phyloP scores from a whole-genome alignment of 2,329 filamentous ascomycete species.

The Xylariomycetidae sp. region DNA sequence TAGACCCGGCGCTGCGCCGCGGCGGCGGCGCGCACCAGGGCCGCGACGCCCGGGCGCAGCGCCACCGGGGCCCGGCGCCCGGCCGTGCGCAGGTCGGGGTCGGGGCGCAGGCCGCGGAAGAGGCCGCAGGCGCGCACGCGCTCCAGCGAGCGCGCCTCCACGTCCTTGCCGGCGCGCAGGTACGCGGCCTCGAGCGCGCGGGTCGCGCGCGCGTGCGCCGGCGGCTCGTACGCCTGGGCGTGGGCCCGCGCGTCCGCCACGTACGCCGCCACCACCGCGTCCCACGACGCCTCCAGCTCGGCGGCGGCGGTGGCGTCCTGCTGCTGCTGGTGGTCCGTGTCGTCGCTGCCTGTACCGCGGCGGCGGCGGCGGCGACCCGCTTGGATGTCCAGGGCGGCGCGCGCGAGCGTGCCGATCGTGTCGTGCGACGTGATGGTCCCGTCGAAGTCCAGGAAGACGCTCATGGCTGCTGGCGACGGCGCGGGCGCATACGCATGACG shows the following conservation, averaged over 20 bases:
- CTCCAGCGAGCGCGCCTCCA: conserved; percentile 41
- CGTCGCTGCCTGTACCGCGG: conserved; percentile 12
- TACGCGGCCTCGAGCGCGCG: conserved; percentile 16
- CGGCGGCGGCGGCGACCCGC: background rate
- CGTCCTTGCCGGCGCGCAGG: conserved; percentile 34
- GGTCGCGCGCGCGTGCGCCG: conserved; percentile 26
- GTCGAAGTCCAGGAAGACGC: conserved; percentile 52
- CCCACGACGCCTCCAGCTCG: conserved; percentile 36
- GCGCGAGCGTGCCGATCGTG: conserved; percentile 43
- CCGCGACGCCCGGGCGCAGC: conserved; percentile 35
- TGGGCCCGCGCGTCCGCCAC: conserved; percentile 34
- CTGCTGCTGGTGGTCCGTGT: conserved; percentile 12
- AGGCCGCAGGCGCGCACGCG: conserved; percentile 38
- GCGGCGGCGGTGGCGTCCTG: conserved; percentile 13
- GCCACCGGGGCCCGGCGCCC: conserved; percentile 33
- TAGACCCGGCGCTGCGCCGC: conserved; percentile 31
- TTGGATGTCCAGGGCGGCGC: conserved; percentile 32
- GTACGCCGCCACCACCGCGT: conserved; percentile 40
- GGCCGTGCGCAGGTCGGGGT: conserved; percentile 30
- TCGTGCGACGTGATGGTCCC: conserved; percentile 51
- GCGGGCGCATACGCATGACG: background rate
- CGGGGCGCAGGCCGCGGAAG: conserved; percentile 34
- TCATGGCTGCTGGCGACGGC: conserved; percentile 9
- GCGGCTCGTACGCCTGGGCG: conserved; percentile 27
- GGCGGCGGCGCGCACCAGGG: conserved; percentile 19